A percentile compares a stretch with the other conserved stretches of the same genome.
phyloP scores from a whole-genome alignment of 2,329 filamentous ascomycete species.

The Phialocephala sp. region DNA sequence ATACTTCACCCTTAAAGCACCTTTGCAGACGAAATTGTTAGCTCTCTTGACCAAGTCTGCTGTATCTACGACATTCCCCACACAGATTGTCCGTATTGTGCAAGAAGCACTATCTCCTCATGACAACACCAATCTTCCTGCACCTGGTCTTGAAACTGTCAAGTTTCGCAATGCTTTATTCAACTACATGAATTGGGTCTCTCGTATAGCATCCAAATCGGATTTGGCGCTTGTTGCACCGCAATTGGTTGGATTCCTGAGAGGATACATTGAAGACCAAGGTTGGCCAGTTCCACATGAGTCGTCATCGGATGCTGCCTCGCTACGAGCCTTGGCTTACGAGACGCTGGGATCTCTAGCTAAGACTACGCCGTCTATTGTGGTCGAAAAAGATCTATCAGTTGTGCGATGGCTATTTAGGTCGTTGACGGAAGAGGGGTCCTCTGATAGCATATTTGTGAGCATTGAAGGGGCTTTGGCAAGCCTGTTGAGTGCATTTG shows the following conservation, averaged over 20 bases:
- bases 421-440: conserved; percentile 80
- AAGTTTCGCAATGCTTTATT: conserved; percentile 86
- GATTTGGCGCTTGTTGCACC: conserved; percentile 70
- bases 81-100: conserved; percentile 72
- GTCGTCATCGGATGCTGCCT: conserved; percentile 62
- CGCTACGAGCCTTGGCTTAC: conserved; percentile 80
- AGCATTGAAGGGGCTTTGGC: conserved; percentile 91
- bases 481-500: conserved; percentile 69
- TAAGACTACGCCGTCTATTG: conserved; percentile 64
- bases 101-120: conserved; percentile 63
- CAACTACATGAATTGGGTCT: conserved; percentile 85
- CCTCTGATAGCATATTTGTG: conserved; percentile 74
- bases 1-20: conserved; percentile 74
- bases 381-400: conserved; percentile 56
- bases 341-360: conserved; percentile 88
- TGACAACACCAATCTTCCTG: conserved; percentile 43
- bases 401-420: conserved; percentile 80
- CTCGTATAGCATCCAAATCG: conserved; percentile 68
- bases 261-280: conserved; percentile 76
- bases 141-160: conserved; percentile 62
- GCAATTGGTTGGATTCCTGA: conserved; percentile 70
- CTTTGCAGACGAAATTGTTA: conserved; percentile 80
- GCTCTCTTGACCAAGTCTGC: conserved; percentile 77
- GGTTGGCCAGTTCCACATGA: conserved; percentile 79
- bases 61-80: conserved; percentile 71